Conservation (phyloP, 257 asterid genomes). For the Solanum microdontum region DNA sequence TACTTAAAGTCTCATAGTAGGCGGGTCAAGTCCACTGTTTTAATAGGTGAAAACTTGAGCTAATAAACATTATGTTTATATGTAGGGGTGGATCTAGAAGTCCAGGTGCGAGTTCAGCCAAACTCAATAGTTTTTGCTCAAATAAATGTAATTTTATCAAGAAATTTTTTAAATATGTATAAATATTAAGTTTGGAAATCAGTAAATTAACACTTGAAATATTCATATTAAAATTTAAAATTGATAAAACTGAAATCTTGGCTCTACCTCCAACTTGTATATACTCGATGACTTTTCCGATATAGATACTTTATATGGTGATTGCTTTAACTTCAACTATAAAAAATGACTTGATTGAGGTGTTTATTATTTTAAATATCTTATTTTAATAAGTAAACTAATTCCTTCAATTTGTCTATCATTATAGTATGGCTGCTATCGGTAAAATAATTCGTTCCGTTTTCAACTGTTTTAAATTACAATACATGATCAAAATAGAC, state of each 20-base stretch:
- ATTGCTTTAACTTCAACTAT: not conserved
- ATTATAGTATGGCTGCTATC: not conserved
- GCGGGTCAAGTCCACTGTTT: not conserved
- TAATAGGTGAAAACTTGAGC: not conserved
- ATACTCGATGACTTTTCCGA: not conserved
- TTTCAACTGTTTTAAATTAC: not conserved
- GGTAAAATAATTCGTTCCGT: not conserved
- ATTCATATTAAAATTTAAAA: not conserved
- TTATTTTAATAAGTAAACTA: not conserved
- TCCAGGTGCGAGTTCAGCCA: rapidly evolving
- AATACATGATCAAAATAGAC: not conserved
- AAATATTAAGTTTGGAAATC: not conserved
- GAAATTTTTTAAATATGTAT: rapidly evolving
- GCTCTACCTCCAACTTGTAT: not conserved
- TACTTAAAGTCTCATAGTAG: not conserved
- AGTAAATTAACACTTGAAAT: not conserved
- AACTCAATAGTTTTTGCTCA: not conserved
- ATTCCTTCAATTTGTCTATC: not conserved
- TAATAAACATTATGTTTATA: not conserved
- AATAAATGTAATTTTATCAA: not conserved
- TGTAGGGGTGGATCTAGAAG: not conserved
- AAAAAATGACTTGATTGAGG: not conserved
- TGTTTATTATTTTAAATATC: not conserved
- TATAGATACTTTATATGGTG: not conserved
- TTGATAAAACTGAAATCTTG: not conserved